These are phyloP conservation scores for Cercospora berteroae DNA, from an alignment of 2,329 filamentous ascomycete genomes.

Conservation along the genomic window DNA sequence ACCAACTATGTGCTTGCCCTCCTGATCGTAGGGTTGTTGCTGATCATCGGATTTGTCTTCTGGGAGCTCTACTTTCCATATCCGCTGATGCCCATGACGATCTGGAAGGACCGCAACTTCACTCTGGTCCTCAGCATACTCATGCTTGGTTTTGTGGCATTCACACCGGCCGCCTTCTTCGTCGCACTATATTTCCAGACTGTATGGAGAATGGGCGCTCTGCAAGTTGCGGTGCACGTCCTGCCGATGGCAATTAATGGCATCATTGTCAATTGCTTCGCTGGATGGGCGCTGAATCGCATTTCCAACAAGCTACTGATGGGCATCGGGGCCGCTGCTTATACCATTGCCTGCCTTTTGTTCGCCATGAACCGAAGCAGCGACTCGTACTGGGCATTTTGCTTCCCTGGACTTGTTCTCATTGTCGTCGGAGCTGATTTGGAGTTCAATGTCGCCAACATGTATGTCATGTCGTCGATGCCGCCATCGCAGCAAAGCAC, in stretches of 20 bases:
- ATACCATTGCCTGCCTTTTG: slow-evolving; percentile 51
- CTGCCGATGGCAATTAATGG: slow-evolving; percentile 65
- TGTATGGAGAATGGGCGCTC: slow-evolving; percentile 51
- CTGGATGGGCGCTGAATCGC: slow-evolving; percentile 60
- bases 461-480: slow-evolving; percentile 68
- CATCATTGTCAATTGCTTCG: slow-evolving; percentile 62
- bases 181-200: slow-evolving; percentile 65
- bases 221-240: slow-evolving; percentile 61
- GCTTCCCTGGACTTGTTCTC: slow-evolving; percentile 61
- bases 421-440: slow-evolving; percentile 66
- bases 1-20: slow-evolving; percentile 62
- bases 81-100: slow-evolving; percentile 53
- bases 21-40: slow-evolving; percentile 57
- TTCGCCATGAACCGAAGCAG: slow-evolving; percentile 56
- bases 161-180: slow-evolving; percentile 46
- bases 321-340: slow-evolving; percentile 49
- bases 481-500: slow-evolving; percentile 63
- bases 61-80: slow-evolving; percentile 59
- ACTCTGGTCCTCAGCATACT: slow-evolving; percentile 59
- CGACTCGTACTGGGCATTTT: slow-evolving; percentile 63
- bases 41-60: slow-evolving; percentile 58
- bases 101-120: slow-evolving; percentile 64
- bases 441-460: slow-evolving; percentile 69
- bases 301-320: slow-evolving; percentile 65
- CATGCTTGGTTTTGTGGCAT: slow-evolving; percentile 62